phyloP scores from a whole-genome alignment of 2,329 filamentous ascomycete genomes.

The Clarireedia hainanense region DNA sequence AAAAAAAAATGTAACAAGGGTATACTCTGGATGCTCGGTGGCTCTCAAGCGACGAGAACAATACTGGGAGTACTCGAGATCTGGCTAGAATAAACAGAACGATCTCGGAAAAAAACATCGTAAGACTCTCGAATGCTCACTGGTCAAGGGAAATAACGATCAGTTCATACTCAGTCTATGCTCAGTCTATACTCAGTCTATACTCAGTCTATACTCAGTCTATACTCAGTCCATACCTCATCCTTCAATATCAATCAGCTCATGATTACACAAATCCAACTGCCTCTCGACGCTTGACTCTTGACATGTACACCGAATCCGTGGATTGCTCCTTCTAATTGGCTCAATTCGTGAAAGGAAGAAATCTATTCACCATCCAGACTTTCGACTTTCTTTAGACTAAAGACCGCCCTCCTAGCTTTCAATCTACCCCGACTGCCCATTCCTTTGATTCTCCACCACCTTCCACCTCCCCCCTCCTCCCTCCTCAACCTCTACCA shows the following conservation, averaged over 20 bases:
- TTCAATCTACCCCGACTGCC: background rate
- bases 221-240: background rate
- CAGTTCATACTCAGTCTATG: background rate
- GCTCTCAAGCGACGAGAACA: no score
- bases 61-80: no score
- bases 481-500: background rate
- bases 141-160: background rate
- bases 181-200: background rate
- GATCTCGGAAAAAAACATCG: background rate
- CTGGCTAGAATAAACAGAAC: background rate
- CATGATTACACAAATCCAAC: background rate
- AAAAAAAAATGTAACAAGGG: no score
- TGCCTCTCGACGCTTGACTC: background rate
- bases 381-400: background rate
- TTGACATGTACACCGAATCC: no score
- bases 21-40: no score
- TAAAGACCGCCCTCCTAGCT: background rate
- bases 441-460: background rate
- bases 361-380: background rate
- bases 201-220: background rate
- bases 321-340: background rate
- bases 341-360: background rate
- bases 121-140: background rate
- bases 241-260: background rate
- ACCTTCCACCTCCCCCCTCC: background rate